A percentile compares a stretch with the other conserved stretches of the same genome.
Conservation (phyloP, 768 basidiomycete genomes). For the Glaciozyma antarctica region DNA sequence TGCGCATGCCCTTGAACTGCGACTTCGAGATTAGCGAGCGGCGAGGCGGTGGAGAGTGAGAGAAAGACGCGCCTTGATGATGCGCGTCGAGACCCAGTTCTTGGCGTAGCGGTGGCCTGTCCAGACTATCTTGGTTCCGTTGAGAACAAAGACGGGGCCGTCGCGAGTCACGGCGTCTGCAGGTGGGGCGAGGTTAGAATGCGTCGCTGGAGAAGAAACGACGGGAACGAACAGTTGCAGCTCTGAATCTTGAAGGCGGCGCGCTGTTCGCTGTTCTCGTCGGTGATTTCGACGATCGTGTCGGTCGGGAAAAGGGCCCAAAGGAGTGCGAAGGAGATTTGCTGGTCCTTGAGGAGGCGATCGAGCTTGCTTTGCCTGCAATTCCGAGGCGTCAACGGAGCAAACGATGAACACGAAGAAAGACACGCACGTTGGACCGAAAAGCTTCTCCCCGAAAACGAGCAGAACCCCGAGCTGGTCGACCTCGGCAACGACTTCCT, state of each 20-base stretch:
- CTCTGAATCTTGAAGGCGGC: not conserved
- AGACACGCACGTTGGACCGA: slow-evolving; percentile 2
- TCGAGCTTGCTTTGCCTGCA: slow-evolving; percentile 46
- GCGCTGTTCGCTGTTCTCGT: slow-evolving; percentile 46
- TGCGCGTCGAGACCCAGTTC: not conserved
- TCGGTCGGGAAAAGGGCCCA: slow-evolving; percentile 52
- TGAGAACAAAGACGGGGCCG: not conserved
- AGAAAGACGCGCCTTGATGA: not conserved
- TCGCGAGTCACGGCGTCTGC: slow-evolving; percentile 1
- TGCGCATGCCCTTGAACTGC: slow-evolving; percentile 47
- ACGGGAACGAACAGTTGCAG: not conserved
- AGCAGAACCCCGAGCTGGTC: slow-evolving; percentile 49
- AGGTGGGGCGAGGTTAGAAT: not conserved
- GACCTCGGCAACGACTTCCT: slow-evolving; percentile 44
- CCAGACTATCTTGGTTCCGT: slow-evolving; percentile 4
- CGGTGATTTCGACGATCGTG: slow-evolving; percentile 48
- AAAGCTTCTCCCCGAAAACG: slow-evolving; percentile 42
- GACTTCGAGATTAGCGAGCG: slow-evolving; percentile 19
- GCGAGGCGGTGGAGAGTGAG: not conserved
- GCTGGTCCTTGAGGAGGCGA: slow-evolving; percentile 47
- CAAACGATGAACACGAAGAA: not conserved
- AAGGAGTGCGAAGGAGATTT: slow-evolving; percentile 53
- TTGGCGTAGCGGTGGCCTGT: slow-evolving; percentile 4
- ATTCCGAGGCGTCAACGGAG: not conserved
- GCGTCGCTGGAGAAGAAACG: not conserved